Conservation (phyloP, 192 early-diverging fungal species). For the Gryganskiella cystojenkinii region DNA sequence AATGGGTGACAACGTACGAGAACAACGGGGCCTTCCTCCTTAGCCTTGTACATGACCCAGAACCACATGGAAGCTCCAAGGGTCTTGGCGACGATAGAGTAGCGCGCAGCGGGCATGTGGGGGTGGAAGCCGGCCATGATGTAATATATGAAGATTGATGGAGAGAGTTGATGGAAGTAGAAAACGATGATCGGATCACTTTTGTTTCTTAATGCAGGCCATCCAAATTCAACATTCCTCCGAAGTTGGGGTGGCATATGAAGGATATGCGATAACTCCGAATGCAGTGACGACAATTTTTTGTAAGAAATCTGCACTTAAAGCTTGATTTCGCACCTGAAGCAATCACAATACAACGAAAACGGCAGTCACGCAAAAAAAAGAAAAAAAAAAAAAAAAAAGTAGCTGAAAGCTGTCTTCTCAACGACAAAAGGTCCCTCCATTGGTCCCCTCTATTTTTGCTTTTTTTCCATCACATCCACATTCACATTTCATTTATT, state of each 20-base stretch:
- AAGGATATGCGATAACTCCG: too few species aligned
- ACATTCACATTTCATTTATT: not conserved
- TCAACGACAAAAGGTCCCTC: not conserved
- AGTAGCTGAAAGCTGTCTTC: not conserved
- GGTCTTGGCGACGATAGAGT: slow-evolving; percentile 69
- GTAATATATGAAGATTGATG: slow-evolving; percentile 16
- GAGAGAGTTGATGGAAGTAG: slow-evolving; percentile 6
- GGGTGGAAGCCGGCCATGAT: slow-evolving; percentile 67
- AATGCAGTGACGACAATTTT: too few species aligned
- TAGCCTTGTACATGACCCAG: slow-evolving; percentile 86
- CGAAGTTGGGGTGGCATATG: not conserved
- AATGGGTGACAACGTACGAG: slow-evolving; percentile 64
- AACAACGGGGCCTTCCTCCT: slow-evolving; percentile 76
- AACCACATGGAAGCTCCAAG: slow-evolving; percentile 84
- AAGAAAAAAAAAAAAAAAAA: slow-evolving; percentile 22
- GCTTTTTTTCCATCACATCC: not conserved
- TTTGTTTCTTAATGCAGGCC: not conserved
- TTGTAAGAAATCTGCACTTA: too few species aligned
- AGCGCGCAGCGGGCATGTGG: slow-evolving; percentile 59
- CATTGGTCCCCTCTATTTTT: not conserved
- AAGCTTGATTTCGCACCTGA: too few species aligned
- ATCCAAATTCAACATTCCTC: not conserved
- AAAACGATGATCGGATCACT: slow-evolving; percentile 19
- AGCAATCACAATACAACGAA: too few species aligned
- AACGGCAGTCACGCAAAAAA: slow-evolving; percentile 16